Evolutionary conservation across 139 green algal species (phyloP), one percentile per base, ranked within the genome.

Genomic region (Chlorella vulgaris): DNA sequence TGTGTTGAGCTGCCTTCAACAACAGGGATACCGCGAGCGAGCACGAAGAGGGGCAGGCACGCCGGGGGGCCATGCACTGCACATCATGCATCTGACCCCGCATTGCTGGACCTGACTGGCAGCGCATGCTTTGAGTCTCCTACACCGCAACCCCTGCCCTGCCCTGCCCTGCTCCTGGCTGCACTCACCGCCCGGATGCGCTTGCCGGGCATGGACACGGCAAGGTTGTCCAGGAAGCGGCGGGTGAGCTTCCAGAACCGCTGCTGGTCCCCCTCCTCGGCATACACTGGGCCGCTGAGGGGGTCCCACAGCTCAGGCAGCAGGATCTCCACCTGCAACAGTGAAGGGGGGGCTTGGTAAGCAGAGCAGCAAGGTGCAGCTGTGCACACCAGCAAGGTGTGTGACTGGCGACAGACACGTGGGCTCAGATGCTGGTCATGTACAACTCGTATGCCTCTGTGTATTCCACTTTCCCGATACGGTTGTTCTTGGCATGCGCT

Each of bases 251-350:
- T 93, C 93, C 93, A 97, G 68, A 92, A 93, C 1, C 90, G 88
- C 86, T 94, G 87, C 83, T 97, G 90, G 74, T 97, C 95, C 6
- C 92, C 91, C 67, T 93, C 86, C 82, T 98, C 94, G 39, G 91
- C 89, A 83, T 97, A 98, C 5, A 96, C 88, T 13, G 93, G 90
- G 26, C 93, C 91, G 26, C 81, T 91, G 33, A 86, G 83, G 39
- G 90, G 91, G 82, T 96, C 88, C 94, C 94, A 99, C 66, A 98
- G 96, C 83, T 98, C 95, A 13, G 93, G 92, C 53, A 99, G 76
- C 65, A 97, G 85, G 19, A 99, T 88, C 87, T 99, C 96, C 4
- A 97, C 94, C 87, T 94, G 81, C n/a, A n/a, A n/a, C n/a, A 28
- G 55, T 2, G 53, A 7, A 33, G 28, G 21, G 7, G 51, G 35